Evolutionary conservation across 805 yeast species (phyloP).

Genomic region (Danielia reshetovae): DNA sequence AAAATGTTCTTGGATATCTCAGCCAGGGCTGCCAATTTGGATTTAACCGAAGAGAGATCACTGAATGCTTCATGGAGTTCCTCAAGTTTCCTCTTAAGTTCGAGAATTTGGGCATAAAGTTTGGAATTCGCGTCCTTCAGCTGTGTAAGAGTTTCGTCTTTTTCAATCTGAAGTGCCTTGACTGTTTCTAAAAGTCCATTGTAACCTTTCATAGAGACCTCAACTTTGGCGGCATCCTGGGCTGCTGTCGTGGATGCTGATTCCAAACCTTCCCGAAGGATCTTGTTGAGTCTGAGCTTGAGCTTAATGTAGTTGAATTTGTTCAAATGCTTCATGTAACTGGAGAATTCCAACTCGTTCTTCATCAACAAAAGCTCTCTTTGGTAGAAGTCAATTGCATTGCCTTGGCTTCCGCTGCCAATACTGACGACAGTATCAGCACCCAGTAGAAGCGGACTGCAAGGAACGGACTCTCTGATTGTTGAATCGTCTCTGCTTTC

Average conservation of each 20-base stretch:
- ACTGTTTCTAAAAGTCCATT: slow-evolving; percentile 4
- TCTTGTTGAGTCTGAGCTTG: slow-evolving; percentile 9
- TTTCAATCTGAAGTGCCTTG: slow-evolving; percentile 10
- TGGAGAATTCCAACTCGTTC: slow-evolving; percentile 60
- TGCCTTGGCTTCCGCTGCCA: slow-evolving; percentile 6
- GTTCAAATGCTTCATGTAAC: slow-evolving; percentile 46
- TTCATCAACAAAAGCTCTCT: slow-evolving; percentile 53
- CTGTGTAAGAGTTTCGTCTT: slow-evolving; percentile 4
- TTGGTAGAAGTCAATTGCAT: slow-evolving; percentile 44
- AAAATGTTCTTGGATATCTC: not conserved
- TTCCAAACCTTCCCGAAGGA: slow-evolving; percentile 3
- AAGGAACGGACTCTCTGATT: not conserved
- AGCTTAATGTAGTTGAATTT: slow-evolving; percentile 11
- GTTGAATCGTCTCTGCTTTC: slow-evolving; percentile 5
- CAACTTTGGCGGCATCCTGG: not conserved
- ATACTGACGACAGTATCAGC: not conserved
- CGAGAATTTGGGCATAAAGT: slow-evolving; percentile 13
- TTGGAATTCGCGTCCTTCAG: slow-evolving; percentile 9
- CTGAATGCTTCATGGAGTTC: slow-evolving; percentile 12
- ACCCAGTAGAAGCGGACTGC: not conserved
- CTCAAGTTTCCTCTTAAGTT: slow-evolving; percentile 21
- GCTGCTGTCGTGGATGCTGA: not conserved
- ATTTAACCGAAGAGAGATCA: slow-evolving; percentile 5
- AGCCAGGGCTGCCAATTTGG: slow-evolving; percentile 1
- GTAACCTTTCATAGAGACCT: not conserved